These are phyloP conservation scores for Fremontodendron californicum DNA, from an alignment of 345 rosid genomes.

Conservation along the genomic window DNA sequence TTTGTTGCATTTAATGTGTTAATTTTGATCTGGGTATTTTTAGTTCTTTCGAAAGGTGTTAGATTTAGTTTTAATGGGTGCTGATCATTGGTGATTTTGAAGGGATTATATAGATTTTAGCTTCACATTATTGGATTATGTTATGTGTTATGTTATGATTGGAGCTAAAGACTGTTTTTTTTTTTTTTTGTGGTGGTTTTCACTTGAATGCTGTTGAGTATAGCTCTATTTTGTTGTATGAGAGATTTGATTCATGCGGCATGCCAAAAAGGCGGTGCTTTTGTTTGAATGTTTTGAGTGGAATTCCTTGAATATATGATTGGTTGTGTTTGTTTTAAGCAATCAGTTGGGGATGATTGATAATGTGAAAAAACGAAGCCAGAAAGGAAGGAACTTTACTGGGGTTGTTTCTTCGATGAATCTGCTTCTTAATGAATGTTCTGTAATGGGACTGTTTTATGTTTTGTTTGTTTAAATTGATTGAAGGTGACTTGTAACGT, in stretches of 20 bases:
- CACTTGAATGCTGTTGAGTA: not conserved
- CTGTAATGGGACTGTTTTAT: not conserved
- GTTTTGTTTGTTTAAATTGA: not conserved
- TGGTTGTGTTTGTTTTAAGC: not conserved
- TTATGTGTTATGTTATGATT: not conserved
- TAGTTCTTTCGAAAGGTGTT: not conserved
- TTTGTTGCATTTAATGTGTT: not conserved
- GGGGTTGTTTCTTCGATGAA: not conserved
- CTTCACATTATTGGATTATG: not conserved
- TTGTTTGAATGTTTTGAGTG: not conserved
- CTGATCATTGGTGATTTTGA: not conserved
- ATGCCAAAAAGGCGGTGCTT: not conserved
- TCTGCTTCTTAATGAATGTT: not conserved
- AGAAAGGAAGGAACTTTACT: not conserved
- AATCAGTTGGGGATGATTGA: not conserved
- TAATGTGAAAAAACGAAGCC: not conserved
- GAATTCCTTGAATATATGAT: not conserved
- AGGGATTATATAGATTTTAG: not conserved
- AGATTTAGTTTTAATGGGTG: constrained; percentile 1
- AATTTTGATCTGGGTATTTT: not conserved
- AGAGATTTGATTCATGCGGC: not conserved
- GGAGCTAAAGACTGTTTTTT: not conserved
- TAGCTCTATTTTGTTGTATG: not conserved
- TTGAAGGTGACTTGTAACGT: not conserved
- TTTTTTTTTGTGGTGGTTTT: not conserved